Evolutionary conservation across 2,329 filamentous ascomycete genomes (phyloP).

Genomic region (Chaetomiaceae sp.): DNA sequence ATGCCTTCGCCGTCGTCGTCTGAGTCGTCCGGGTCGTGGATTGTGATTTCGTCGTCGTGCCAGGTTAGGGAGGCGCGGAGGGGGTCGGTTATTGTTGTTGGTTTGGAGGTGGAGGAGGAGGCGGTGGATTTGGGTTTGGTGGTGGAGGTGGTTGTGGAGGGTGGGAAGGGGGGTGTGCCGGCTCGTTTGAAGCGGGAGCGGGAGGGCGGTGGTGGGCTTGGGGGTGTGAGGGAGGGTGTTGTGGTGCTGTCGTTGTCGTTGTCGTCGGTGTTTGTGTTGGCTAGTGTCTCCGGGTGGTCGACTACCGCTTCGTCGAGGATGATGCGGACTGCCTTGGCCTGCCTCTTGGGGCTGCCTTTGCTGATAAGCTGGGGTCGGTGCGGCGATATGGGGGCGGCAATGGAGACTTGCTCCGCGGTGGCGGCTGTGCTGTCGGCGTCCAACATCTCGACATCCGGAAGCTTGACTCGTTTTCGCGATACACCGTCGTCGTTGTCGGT

Average conservation of each 20-base stretch:
- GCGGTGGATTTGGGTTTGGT: slow-evolving; percentile 18
- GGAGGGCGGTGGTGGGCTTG: neutral
- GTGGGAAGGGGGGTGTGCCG: slow-evolving; percentile 7
- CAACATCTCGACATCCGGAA: slow-evolving; percentile 20
- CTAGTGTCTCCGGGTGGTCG: slow-evolving; percentile 13
- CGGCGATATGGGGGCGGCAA: neutral
- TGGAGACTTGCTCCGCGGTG: neutral
- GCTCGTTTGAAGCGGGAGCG: neutral
- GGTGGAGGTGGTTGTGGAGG: neutral
- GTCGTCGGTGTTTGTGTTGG: slow-evolving; percentile 2
- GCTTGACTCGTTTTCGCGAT: slow-evolving; percentile 23
- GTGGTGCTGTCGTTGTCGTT: neutral
- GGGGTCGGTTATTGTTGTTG: slow-evolving; percentile 44
- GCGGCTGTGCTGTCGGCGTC: slow-evolving; percentile 11
- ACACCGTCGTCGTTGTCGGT: slow-evolving; percentile 15
- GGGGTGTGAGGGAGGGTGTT: neutral
- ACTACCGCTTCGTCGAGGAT: slow-evolving; percentile 19
- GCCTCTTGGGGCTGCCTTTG: neutral
- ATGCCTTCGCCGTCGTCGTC: slow-evolving; percentile 65
- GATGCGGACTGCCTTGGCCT: slow-evolving; percentile 12
- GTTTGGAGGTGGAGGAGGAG: slow-evolving; percentile 18
- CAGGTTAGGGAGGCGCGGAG: slow-evolving; percentile 59
- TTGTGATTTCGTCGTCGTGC: slow-evolving; percentile 65
- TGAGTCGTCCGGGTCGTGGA: slow-evolving; percentile 60
- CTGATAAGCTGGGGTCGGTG: neutral